Evolutionary conservation across 371 early-diverging fungal species (phyloP).

Genomic region (Syncephalis fuscata): DNA sequence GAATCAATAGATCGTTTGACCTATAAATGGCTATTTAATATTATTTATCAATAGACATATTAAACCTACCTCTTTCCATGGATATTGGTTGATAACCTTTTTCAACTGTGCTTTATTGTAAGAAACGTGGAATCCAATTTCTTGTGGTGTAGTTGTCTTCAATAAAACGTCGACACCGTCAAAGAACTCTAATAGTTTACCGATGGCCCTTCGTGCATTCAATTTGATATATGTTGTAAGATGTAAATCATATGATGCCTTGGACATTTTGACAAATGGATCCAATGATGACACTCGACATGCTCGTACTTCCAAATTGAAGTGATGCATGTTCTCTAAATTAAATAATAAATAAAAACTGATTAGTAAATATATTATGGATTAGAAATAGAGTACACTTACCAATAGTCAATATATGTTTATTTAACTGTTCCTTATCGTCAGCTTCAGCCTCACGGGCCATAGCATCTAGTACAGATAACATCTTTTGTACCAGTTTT

Average conservation of each 20-base stretch:
- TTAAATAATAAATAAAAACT: neutral
- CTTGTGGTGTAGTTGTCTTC: slow-evolving; percentile 57
- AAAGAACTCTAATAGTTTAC: slow-evolving; percentile 85
- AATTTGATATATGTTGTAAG: slow-evolving; percentile 67
- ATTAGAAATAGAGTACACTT: slow-evolving; percentile 10
- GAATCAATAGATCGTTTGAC: slow-evolving; percentile 64
- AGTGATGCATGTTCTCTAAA: slow-evolving; percentile 84
- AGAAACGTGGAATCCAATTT: slow-evolving; percentile 67
- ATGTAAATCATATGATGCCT: slow-evolving; percentile 62
- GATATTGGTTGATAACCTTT: slow-evolving; percentile 67
- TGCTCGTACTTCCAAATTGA: slow-evolving; percentile 46
- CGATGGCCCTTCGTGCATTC: slow-evolving; percentile 74
- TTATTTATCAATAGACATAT: neutral
- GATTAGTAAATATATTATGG: neutral
- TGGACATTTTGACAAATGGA: slow-evolving; percentile 68
- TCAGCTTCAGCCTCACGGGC: slow-evolving; percentile 63
- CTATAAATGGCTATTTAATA: slow-evolving; percentile 7
- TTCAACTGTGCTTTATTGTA: slow-evolving; percentile 75
- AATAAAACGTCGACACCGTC: slow-evolving; percentile 76
- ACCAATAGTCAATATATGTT: slow-evolving; percentile 71
- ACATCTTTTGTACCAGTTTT: slow-evolving; percentile 63
- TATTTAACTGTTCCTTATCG: slow-evolving; percentile 85
- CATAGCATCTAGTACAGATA: slow-evolving; percentile 75
- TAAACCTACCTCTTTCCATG: slow-evolving; percentile 52
- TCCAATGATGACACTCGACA: slow-evolving; percentile 42